These are phyloP conservation scores for Selenicereus undatus DNA, from an alignment of 148 eudicot genomes.

Conservation along the genomic window DNA sequence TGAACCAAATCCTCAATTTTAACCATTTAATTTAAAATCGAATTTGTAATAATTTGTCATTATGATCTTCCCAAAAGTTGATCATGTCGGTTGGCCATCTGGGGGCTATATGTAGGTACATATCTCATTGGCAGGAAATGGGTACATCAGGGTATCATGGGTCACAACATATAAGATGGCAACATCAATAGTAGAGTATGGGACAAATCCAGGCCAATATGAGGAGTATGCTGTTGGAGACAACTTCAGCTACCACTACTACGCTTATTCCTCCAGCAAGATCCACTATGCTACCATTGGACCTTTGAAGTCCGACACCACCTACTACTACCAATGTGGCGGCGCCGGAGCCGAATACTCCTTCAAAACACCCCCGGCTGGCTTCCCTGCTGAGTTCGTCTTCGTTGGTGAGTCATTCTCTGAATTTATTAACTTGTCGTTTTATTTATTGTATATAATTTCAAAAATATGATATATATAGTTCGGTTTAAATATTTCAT, in stretches of 20 bases:
- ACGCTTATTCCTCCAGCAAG: constrained; percentile 59
- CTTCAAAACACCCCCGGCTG: constrained; percentile 62
- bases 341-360: constrained; percentile 60
- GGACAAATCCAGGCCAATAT: constrained; percentile 46
- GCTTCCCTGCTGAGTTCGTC: constrained; percentile 63
- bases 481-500: too few relatives aligned
- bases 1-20: too few relatives aligned
- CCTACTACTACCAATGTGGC: constrained; percentile 66
- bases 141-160: constrained; percentile 70
- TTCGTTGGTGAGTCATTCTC: constrained; percentile 43
- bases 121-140: constrained; percentile 67
- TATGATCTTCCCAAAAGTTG: neutral
- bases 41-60: too few relatives aligned
- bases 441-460: too few relatives aligned
- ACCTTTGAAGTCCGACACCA: constrained; percentile 55
- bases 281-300: constrained; percentile 77
- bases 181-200: constrained; percentile 64
- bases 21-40: too few relatives aligned
- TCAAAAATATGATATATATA: too few relatives aligned
- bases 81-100: neutral
- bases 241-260: constrained; percentile 51
- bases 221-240: constrained; percentile 51
- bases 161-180: constrained; percentile 49
- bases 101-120: constrained; percentile 50
- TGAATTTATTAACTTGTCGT: too few relatives aligned